Evolutionary conservation across 2,329 filamentous ascomycete species (phyloP), one percentile per base, ranked within the genome.

Genomic region (Alternaria metachromatica): DNA sequence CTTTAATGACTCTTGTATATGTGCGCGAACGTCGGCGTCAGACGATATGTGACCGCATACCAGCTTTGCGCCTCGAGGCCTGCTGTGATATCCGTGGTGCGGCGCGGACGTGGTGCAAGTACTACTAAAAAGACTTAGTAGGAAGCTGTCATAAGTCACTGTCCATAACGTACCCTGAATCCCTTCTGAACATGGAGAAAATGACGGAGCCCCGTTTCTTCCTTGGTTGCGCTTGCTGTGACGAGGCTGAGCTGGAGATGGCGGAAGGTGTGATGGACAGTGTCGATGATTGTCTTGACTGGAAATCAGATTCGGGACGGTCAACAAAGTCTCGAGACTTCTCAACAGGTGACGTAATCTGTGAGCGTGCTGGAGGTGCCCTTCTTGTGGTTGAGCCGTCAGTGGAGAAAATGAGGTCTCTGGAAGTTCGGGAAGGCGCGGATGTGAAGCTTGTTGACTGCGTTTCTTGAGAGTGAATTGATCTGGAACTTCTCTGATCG

Each of bases 401-500:
- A 41, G 51, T 64, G 4, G 58, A 51, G 44, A 64, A 61, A 18
- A 70, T 44, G 57, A 72, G 69, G 63, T 80, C 77, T 37, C 69
- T 72, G 10, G 76, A 79, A 8, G 70, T 76, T 18, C 76, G 73
- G 15, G 77, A 80, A 20, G 72, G 73, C 26, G 75, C 70, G 13
- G 76, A 78, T 2, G 77, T 79, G 44, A 74, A 65, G 64, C 72
- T 69, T 10, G 78, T 79, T 6, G 76, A 80, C 30, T 79, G 77
- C 2, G 77, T 78, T 44, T 78, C 76, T 30, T 73, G 73, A 9
- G 77, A 80, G 50, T 74, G 76, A 7, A 79, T 66, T 12, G 77
- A 79, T 18, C 75, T 65, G n/a, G 75, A 76, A 62, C 76, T 79
- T 41, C 74, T 62, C 26, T 69, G 67, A 37, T 75, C 76, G 63